These are phyloP conservation scores for Solanum rostratum DNA, from an alignment of 257 asterid genomes.

Conservation along the genomic window DNA sequence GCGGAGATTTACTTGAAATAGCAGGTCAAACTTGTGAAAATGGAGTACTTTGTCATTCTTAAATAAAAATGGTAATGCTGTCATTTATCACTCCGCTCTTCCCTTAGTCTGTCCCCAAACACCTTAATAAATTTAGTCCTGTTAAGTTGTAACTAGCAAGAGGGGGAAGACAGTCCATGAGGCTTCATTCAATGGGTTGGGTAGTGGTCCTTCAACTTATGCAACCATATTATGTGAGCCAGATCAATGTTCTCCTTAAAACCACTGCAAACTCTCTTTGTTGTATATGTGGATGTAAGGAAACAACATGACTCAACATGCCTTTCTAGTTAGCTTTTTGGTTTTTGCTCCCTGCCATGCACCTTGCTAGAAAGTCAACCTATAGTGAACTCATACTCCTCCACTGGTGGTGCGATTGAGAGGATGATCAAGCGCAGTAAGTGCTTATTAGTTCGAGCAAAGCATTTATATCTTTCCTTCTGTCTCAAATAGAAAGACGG, in stretches of 20 bases:
- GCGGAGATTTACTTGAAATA: neutral
- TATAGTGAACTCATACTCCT: neutral
- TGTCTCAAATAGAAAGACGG: neutral
- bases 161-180: neutral
- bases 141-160: neutral
- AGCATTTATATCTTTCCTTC: neutral
- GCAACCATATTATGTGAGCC: slow-evolving; percentile 8
- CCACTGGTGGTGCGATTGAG: neutral
- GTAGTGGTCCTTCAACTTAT: neutral
- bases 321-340: neutral
- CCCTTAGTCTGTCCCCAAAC: neutral
- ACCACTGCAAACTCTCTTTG: slow-evolving; percentile 7
- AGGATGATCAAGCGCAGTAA: neutral
- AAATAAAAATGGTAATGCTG: neutral
- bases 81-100: neutral
- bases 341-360: neutral
- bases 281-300: slow-evolving; percentile 25
- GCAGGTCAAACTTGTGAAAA: neutral
- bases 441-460: neutral
- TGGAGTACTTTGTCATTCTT: neutral
- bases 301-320: slow-evolving; percentile 10
- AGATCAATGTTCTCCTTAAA: slow-evolving; percentile 16
- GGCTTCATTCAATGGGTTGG: slow-evolving; percentile 15
- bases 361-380: neutral
- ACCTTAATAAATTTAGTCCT: neutral